Evolutionary conservation across 73 alveolate species (phyloP), one percentile per base, ranked within the genome.

Genomic region (Effrenium voratum): DNA sequence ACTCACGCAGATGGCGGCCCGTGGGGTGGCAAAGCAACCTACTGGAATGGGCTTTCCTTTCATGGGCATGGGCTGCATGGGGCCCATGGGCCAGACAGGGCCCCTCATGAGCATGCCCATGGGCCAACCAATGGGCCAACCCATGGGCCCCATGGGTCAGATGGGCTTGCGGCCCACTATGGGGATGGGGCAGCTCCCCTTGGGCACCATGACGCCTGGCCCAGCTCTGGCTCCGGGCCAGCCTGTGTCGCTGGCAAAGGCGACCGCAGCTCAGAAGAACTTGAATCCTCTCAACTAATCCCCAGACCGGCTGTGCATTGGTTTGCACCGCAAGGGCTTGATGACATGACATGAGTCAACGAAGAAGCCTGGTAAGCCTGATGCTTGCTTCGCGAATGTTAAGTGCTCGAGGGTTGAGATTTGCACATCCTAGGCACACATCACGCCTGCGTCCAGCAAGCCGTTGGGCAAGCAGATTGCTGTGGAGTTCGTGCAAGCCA

Each of bases 1-100:
- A 38, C 73, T 87, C 68, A 16, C 84, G 10, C 95, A 87, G 47
- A 87, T 87, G 95, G 83, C 95, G 13, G 83, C 95, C 24, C 59
- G 95, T 1, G 95, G 95, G 38, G 95, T 87, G 5, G 80, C 95
- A 47, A 87, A 87, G 49, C 57, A n/a, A n/a, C n/a, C n/a, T n/a
- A n/a, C n/a, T n/a, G n/a, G n/a, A n/a, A n/a, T n/a, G n/a, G n/a
- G n/a, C n/a, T n/a, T n/a, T n/a, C n/a, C n/a, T n/a, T n/a, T n/a
- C n/a, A n/a, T n/a, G n/a, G n/a, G n/a, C n/a, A n/a, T n/a, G n/a
- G n/a, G n/a, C n/a, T n/a, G n/a, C n/a, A n/a, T n/a, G n/a, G n/a
- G n/a, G n/a, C n/a, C n/a, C n/a, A n/a, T n/a, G n/a, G n/a, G n/a
- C n/a, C n/a, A n/a, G n/a, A n/a, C n/a, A n/a, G n/a, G n/a, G n/a